Evolutionary conservation across 2,329 filamentous ascomycete genomes (phyloP).

Genomic region (Ophiocordyceps sinensis): DNA sequence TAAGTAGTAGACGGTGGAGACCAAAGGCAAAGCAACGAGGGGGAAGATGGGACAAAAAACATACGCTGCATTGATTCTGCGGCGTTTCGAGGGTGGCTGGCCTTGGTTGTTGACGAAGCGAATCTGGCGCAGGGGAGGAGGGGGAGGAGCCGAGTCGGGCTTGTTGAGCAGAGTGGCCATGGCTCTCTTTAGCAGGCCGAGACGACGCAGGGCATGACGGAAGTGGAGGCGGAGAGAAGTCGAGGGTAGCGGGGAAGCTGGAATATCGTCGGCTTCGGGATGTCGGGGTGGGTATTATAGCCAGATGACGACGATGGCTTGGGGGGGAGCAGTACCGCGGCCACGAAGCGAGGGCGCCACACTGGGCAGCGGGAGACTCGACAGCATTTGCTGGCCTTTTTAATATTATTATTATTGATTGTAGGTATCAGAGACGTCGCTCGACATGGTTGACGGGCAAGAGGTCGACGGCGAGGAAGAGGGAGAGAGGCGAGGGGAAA

Average conservation of each 20-base stretch:
- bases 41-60: neutral
- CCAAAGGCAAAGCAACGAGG: neutral
- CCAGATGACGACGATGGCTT: neutral
- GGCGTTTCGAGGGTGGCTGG: slow-evolving; percentile 63
- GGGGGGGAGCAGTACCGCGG: neutral
- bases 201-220: slow-evolving; percentile 19
- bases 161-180: slow-evolving; percentile 33
- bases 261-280: neutral
- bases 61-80: slow-evolving; percentile 67
- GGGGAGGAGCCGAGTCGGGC: slow-evolving; percentile 21
- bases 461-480: neutral
- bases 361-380: neutral
- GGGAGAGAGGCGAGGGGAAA: no score
- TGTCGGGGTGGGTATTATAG: neutral
- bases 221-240: slow-evolving; percentile 3
- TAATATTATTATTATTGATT: neutral
- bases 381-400: neutral
- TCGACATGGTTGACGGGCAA: neutral
- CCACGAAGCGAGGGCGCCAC: neutral
- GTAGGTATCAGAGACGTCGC: neutral
- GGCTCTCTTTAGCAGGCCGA: slow-evolving; percentile 6
- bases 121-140: slow-evolving; percentile 39
- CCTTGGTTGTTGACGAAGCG: slow-evolving; percentile 75
- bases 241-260: neutral
- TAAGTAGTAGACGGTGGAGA: neutral